phyloP scores from a whole-genome alignment of 108 stramenopile species.

The Phaeodactylum tricornutum region DNA sequence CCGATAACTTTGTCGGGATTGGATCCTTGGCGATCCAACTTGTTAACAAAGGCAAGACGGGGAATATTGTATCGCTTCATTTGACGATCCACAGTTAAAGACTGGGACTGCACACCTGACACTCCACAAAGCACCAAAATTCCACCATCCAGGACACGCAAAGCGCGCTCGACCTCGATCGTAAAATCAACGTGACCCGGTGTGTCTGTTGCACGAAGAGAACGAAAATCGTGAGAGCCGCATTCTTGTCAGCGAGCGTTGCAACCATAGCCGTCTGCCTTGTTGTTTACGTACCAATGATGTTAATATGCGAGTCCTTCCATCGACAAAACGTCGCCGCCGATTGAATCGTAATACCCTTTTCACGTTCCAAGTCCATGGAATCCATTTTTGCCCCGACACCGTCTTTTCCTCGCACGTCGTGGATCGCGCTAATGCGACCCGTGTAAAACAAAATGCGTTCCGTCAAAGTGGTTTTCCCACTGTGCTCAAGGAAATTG shows the following conservation, averaged over 20 bases:
- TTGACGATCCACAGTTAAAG: constrained; percentile 97
- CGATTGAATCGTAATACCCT: constrained; percentile 97
- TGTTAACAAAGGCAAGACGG: constrained; percentile 98
- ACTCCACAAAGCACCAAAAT: constrained; percentile 96
- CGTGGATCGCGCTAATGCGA: constrained; percentile 93
- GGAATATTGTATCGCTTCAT: constrained; percentile 99
- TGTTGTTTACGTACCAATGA: constrained; percentile 73
- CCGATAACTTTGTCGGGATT: constrained; percentile 89
- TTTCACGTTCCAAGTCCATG: constrained; percentile 99
- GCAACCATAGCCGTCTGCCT: background rate
- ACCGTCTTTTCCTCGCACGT: constrained; percentile 95
- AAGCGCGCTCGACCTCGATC: constrained; percentile 91
- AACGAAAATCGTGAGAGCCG: background rate
- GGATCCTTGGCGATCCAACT: constrained; percentile 94
- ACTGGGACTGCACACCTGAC: constrained; percentile 96
- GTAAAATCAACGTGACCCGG: constrained; percentile 93
- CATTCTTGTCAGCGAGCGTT: background rate
- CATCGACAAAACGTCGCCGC: constrained; percentile 98
- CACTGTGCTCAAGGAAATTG: constrained; percentile 19
- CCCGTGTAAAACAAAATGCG: constrained; percentile 99
- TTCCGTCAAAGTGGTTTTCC: constrained; percentile 99
- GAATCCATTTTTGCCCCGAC: constrained; percentile 99
- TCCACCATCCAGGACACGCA: constrained; percentile 98
- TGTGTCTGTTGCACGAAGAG: constrained; percentile 21
- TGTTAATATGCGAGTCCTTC: constrained; percentile 95